Conservation (phyloP, 2,329 filamentous ascomycete species). For the Periconia digitata region DNA sequence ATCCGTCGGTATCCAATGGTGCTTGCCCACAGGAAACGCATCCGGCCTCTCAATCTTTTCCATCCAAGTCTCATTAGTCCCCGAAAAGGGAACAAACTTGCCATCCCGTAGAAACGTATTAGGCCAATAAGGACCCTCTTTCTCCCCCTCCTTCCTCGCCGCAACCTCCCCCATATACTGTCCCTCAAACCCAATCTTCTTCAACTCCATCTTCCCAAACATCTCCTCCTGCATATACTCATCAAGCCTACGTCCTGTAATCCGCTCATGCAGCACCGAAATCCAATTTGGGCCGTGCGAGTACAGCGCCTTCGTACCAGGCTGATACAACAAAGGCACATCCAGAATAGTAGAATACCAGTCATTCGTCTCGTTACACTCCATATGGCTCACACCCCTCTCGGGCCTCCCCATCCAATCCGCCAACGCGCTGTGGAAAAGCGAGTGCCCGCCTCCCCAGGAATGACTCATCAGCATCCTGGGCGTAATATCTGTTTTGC, state of each 20-base stretch:
- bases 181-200: slow-evolving; percentile 16
- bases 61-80: slow-evolving; percentile 7
- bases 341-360: slow-evolving; percentile 14
- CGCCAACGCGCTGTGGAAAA: slow-evolving; percentile 44
- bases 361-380: slow-evolving; percentile 16
- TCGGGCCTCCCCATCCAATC: slow-evolving; percentile 13
- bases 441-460: slow-evolving; percentile 48
- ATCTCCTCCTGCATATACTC: slow-evolving; percentile 20
- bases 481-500: slow-evolving; percentile 18
- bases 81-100: slow-evolving; percentile 10
- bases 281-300: slow-evolving; percentile 55
- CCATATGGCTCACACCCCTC: slow-evolving; percentile 6
- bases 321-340: slow-evolving; percentile 35
- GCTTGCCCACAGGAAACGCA: slow-evolving; percentile 16
- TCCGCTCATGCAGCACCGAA: slow-evolving; percentile 47
- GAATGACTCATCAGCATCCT: slow-evolving; percentile 53
- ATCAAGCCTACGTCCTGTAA: slow-evolving; percentile 43
- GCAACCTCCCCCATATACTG: slow-evolving; percentile 28
- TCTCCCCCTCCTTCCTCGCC: slow-evolving; percentile 37
- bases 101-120: slow-evolving; percentile 52
- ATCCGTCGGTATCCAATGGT: slow-evolving; percentile 19
- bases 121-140: slow-evolving; percentile 1
- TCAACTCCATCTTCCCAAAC: slow-evolving; percentile 18
- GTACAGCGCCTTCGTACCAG: slow-evolving; percentile 54
- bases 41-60: slow-evolving; percentile 7